A percentile compares a stretch with the other conserved stretches of the same genome.
Conservation (phyloP, 371 early-diverging fungal genomes). For the Saksenaea vasiformis region DNA sequence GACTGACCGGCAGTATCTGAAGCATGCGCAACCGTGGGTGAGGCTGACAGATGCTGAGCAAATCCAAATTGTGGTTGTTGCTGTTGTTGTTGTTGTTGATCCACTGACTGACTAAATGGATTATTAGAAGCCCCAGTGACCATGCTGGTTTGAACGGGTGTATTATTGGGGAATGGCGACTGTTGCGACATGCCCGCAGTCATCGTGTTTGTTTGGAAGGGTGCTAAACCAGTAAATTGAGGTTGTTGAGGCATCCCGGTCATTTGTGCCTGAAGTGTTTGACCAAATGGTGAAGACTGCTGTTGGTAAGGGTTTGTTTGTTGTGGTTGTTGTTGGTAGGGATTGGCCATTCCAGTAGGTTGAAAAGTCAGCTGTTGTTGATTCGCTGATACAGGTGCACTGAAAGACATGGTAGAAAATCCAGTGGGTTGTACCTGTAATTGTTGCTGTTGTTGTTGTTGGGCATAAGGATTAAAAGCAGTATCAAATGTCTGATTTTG, state of each 20-base stretch:
- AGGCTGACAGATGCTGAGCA: constrained; percentile 17
- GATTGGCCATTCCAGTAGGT: constrained; percentile 31
- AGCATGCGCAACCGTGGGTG: constrained; percentile 10
- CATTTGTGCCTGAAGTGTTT: constrained; percentile 37
- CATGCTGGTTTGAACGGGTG: constrained; percentile 14
- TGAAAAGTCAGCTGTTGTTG: constrained; percentile 16
- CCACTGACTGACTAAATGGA: constrained; percentile 22
- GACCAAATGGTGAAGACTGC: constrained; percentile 14
- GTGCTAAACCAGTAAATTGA: constrained; percentile 39
- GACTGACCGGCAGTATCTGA: background rate
- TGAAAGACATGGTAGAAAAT: constrained; percentile 19
- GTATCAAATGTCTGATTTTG: constrained; percentile 14
- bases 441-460: constrained; percentile 13
- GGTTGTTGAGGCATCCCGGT: constrained; percentile 44
- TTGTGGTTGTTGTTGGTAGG: no score
- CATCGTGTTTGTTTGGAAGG: constrained; percentile 26
- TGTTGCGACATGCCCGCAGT: constrained; percentile 6
- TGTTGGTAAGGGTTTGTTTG: constrained; percentile 35
- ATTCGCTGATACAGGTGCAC: constrained; percentile 36
- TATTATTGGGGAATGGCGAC: constrained; percentile 14
- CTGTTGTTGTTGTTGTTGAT: constrained; percentile 1
- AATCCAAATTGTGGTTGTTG: constrained; percentile 27
- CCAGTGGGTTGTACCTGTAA: constrained; percentile 18
- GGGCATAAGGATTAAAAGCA: constrained; percentile 15
- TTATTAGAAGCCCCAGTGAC: constrained; percentile 22